phyloP scores from a whole-genome alignment of 2,329 filamentous ascomycete genomes.

The Ascochyta viciae-villosae region DNA sequence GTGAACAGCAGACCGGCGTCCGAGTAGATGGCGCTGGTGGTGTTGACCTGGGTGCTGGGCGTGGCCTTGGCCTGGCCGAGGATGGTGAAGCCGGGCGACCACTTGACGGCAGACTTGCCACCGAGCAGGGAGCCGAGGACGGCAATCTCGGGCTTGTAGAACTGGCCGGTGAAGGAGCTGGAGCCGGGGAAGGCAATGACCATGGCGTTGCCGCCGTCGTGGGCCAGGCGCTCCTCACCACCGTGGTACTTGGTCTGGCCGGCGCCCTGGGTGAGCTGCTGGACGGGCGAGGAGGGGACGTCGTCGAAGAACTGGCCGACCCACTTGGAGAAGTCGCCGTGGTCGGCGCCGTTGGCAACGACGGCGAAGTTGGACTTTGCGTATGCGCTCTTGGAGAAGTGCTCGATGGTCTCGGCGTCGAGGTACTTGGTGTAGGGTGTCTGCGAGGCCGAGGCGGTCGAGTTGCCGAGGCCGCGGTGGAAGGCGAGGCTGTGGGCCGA shows the following conservation, averaged over 20 bases:
- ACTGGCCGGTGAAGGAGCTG: constrained; percentile 72
- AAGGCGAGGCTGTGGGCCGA: constrained; percentile 86
- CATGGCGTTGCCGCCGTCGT: constrained; percentile 78
- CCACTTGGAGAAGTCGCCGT: constrained; percentile 83
- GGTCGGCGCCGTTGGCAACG: constrained; percentile 84
- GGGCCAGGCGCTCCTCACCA: constrained; percentile 89
- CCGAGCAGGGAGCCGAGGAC: constrained; percentile 90
- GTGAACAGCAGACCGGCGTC: constrained; percentile 91
- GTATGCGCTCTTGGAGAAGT: constrained; percentile 81
- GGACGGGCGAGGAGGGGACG: constrained; percentile 59
- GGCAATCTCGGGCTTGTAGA: constrained; percentile 87
- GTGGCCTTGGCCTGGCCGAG: constrained; percentile 77
- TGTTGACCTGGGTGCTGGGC: constrained; percentile 71
- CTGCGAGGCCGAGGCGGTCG: constrained; percentile 75
- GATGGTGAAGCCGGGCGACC: constrained; percentile 90
- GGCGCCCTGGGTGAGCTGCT: constrained; percentile 61
- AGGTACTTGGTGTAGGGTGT: constrained; percentile 81
- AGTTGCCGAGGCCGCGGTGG: constrained; percentile 87
- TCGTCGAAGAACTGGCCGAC: constrained; percentile 89
- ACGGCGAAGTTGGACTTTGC: constrained; percentile 90
- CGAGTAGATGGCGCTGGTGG: constrained; percentile 85
- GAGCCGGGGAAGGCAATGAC: constrained; percentile 94
- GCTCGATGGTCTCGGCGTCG: constrained; percentile 74
- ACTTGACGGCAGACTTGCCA: constrained; percentile 91
- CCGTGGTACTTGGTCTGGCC: constrained; percentile 86